phyloP scores from a whole-genome alignment of 2,329 filamentous ascomycete species.

The Nemania sp. region DNA sequence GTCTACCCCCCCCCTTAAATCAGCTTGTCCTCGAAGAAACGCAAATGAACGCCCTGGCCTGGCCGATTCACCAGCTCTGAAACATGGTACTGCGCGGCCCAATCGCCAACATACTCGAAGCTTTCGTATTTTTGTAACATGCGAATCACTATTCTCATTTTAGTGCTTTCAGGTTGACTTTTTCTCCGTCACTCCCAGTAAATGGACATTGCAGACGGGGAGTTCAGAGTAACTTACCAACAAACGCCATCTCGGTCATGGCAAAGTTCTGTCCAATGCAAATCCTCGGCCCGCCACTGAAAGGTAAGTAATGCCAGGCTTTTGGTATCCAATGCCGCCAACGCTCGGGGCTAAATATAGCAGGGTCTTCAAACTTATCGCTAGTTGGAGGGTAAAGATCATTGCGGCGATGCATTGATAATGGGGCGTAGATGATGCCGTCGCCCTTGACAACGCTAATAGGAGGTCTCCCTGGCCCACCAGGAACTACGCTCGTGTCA shows the following conservation, averaged over 20 bases:
- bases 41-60: no score
- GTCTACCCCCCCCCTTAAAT: no score
- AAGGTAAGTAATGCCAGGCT: conserved; percentile 79
- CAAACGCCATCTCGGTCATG: conserved; percentile 76
- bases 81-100: no score
- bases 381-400: conserved; percentile 69
- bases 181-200: no score
- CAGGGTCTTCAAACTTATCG: conserved; percentile 59
- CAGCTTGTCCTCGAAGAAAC: no score
- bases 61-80: no score
- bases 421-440: conserved; percentile 73
- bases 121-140: no score
- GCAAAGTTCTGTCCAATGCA: conserved; percentile 87
- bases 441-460: conserved; percentile 75
- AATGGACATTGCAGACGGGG: no score
- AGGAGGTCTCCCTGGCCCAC: conserved; percentile 73
- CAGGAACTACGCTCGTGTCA: conserved; percentile 60
- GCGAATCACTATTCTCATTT: no score
- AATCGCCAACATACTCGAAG: no score
- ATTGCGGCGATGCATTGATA: conserved; percentile 77
- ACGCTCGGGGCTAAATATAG: conserved; percentile 72
- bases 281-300: conserved; percentile 79
- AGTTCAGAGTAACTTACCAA: no score
- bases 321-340: conserved; percentile 74
- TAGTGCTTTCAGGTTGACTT: no score